Conservation (phyloP, 768 basidiomycete species). For the Favolaschia claudopus region DNA sequence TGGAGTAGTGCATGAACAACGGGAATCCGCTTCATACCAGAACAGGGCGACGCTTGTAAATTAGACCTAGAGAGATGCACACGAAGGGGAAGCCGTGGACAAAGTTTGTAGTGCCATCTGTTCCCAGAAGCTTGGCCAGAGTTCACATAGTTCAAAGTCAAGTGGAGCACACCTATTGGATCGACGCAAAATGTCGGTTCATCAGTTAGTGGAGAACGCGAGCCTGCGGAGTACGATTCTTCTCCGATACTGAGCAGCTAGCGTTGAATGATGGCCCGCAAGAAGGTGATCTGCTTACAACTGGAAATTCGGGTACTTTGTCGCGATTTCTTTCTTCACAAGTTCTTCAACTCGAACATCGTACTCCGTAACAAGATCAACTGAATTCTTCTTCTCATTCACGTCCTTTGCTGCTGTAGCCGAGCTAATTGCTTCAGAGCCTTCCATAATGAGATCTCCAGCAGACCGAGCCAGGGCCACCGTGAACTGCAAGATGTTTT, state of each 20-base stretch:
- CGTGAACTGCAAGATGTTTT: slow-evolving; percentile 72
- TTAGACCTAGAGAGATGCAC: slow-evolving; percentile 91
- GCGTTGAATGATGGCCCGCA: not conserved
- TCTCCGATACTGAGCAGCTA: slow-evolving; percentile 79
- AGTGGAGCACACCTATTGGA: slow-evolving; percentile 75
- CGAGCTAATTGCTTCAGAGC: slow-evolving; percentile 75
- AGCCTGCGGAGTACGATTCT: slow-evolving; percentile 87
- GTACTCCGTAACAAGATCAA: slow-evolving; percentile 94
- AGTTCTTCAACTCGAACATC: slow-evolving; percentile 91
- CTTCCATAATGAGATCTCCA: slow-evolving; percentile 78
- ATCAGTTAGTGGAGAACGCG: slow-evolving; percentile 74
- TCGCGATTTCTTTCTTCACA: slow-evolving; percentile 72
- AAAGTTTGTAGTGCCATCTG: slow-evolving; percentile 91
- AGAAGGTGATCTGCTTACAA: slow-evolving; percentile 68
- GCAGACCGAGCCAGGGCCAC: slow-evolving; percentile 76
- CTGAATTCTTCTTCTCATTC: slow-evolving; percentile 91
- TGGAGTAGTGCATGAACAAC: no score
- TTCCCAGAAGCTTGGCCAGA: not conserved
- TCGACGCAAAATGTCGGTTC: slow-evolving; percentile 96
- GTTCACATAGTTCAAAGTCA: not conserved
- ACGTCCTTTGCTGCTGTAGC: slow-evolving; percentile 55
- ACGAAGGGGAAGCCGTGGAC: slow-evolving; percentile 87
- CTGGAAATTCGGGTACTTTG: slow-evolving; percentile 75
- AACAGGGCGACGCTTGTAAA: slow-evolving; percentile 81
- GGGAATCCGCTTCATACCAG: no score